Percentiles rank a stretch among this genome's conserved stretches.
Conservation (phyloP, 208 protist species). For the Wallacemonas sp. region DNA sequence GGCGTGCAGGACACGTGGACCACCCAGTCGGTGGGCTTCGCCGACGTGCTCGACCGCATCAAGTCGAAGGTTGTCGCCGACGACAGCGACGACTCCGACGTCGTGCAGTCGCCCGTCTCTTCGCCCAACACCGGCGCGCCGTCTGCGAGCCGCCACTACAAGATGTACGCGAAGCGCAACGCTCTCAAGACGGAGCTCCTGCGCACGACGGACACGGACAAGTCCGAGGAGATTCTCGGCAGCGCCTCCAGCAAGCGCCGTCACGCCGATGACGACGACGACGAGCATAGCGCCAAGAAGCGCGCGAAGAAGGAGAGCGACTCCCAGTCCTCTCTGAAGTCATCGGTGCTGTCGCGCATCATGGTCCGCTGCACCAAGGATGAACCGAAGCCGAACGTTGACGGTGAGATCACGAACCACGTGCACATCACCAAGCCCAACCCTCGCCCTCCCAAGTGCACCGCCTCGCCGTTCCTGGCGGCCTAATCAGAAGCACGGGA, state of each 20-base stretch:
- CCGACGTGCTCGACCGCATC: slow-evolving; percentile 81
- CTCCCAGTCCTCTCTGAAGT: slow-evolving; percentile 47
- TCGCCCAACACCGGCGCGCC: slow-evolving; percentile 27
- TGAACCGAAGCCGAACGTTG: slow-evolving; percentile 59
- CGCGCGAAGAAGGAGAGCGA: no score
- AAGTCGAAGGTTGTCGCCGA: slow-evolving; percentile 36
- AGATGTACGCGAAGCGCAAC: slow-evolving; percentile 88
- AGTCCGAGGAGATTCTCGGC: slow-evolving; percentile 72
- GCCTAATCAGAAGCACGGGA: no score
- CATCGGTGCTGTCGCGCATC: slow-evolving; percentile 63
- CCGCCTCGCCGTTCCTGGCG: slow-evolving; percentile 75
- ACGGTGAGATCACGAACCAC: slow-evolving; percentile 32
- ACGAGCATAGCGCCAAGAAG: slow-evolving; percentile 16
- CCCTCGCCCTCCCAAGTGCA: slow-evolving; percentile 77
- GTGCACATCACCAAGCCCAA: slow-evolving; percentile 79
- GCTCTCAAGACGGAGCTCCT: slow-evolving; percentile 86
- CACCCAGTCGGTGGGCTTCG: slow-evolving; percentile 87
- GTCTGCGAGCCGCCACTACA: slow-evolving; percentile 57
- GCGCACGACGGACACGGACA: slow-evolving; percentile 30
- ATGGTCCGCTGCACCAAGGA: slow-evolving; percentile 69
- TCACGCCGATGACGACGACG: slow-evolving; percentile 4
- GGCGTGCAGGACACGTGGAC: slow-evolving; percentile 85
- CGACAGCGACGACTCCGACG: slow-evolving; percentile 38
- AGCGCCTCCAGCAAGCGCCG: slow-evolving; percentile 25
- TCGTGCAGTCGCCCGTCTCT: slow-evolving; percentile 4